Base-by-base conservation (phyloP, 805 yeast species). In the Yarrowia divulgata region DNA sequence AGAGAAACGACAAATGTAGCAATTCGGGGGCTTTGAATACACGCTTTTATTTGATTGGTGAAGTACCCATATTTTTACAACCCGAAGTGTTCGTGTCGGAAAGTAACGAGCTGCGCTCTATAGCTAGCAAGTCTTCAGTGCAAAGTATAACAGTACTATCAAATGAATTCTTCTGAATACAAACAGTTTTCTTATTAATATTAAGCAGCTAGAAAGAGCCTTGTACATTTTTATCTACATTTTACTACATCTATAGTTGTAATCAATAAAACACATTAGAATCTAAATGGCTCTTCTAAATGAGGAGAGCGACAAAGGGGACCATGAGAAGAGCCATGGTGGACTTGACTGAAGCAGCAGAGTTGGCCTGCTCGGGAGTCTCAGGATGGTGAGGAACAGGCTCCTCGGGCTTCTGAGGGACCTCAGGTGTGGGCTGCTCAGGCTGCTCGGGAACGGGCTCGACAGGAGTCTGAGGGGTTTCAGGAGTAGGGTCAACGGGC, bases 341-440 rank as follows among this genome's bases (percentile, higher is more conserved):
- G 12, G 42, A 18, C 19, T 39, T 37, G 43, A 23, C 14, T 8
- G 48, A 29, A n/a, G 63, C 14, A 6, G 63, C 63, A 5, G 37
- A 40, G 63, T 57, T 57, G 48, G 63, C 63, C 63, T 40, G 63
- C 34, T 54, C 60, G 60, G 62, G 62, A 19, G 35, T 19, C 39
- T 32, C 39, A 18, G 40, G 57, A 8, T n/a, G 35, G 19, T 39
- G 18, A 32, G 62, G 46, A 16, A 9, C 32, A 29, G 54, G 19
- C 37, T 49, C 19, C 37, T 23, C 54, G 8, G 43, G 57, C 13
- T 16, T 18, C 29, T 14, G 29, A 35, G 58, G 43, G 12, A 35
- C 58, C 32, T 37, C 60, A 54, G 60, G 16, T 45, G 23, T 9
- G 45, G 62, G 62, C 62, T 55, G 9, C 29, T 35, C 43, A 54